Percentiles rank a stretch among this genome's conserved stretches.
Evolutionary conservation across 805 yeast species (phyloP).

Genomic region (Candida silvicultrix): DNA sequence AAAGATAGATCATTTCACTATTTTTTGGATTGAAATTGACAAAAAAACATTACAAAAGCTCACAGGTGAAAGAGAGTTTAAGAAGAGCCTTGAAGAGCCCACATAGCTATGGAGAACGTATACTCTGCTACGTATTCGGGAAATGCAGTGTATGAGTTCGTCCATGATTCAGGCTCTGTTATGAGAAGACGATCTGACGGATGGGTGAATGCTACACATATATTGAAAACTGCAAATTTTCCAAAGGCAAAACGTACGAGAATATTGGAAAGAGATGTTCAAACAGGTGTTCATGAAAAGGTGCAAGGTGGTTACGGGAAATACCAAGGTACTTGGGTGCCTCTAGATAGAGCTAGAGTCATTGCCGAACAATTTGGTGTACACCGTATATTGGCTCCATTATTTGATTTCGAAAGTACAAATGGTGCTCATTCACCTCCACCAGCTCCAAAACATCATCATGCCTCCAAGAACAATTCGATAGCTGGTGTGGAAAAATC

Average conservation of each 20-base stretch:
- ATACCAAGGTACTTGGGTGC: constrained; percentile 86
- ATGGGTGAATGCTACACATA: constrained; percentile 90
- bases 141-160: constrained; percentile 78
- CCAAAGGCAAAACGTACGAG: constrained; percentile 77
- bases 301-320: constrained; percentile 84
- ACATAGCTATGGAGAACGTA: constrained; percentile 31
- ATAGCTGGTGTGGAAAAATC: constrained; percentile 6
- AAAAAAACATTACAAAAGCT: no score
- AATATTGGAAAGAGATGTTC: constrained; percentile 70
- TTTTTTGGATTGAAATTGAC: background rate
- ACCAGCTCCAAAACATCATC: constrained; percentile 60
- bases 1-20: background rate
- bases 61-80: no score
- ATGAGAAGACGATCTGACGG: constrained; percentile 90
- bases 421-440: constrained; percentile 50
- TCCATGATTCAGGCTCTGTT: constrained; percentile 49
- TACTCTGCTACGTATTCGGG: constrained; percentile 77
- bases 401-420: constrained; percentile 28
- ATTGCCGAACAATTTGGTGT: constrained; percentile 48
- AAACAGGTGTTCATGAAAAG: constrained; percentile 61
- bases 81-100: no score
- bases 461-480: constrained; percentile 38
- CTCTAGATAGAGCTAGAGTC: constrained; percentile 55
- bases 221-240: constrained; percentile 68
- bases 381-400: constrained; percentile 41